phyloP scores from a whole-genome alignment of 495 filamentous ascomycete genomes.

The Xeromyces bisporus region DNA sequence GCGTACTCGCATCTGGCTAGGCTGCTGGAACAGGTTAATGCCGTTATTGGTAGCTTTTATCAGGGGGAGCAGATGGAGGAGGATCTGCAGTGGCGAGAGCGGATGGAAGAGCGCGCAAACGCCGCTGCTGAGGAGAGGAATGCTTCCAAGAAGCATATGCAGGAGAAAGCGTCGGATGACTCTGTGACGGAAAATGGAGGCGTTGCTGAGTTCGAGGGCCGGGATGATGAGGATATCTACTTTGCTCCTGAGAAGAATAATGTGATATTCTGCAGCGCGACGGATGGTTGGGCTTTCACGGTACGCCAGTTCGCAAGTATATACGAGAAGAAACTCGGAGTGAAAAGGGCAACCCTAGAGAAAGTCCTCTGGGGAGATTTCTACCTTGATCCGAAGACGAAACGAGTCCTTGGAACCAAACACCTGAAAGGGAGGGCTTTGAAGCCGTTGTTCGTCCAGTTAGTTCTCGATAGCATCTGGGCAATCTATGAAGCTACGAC shows the following conservation, averaged over 20 bases:
- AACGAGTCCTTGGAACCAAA: conserved; percentile 74
- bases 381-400: conserved; percentile 94
- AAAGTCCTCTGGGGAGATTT: conserved; percentile 96
- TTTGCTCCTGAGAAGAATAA: conserved; percentile 98
- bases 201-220: conserved; percentile 59
- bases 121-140: conserved; percentile 26
- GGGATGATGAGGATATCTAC: conserved; percentile 93
- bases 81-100: conserved; percentile 88
- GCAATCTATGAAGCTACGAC: conserved; percentile 87
- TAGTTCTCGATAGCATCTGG: conserved; percentile 94
- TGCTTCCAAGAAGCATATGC: conserved; percentile 18
- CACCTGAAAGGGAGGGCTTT: conserved; percentile 81
- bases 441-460: conserved; percentile 95
- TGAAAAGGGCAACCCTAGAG: conserved; percentile 79
- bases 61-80: conserved; percentile 98
- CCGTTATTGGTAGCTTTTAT: conserved; percentile 93
- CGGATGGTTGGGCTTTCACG: conserved; percentile 97
- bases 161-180: conserved; percentile 35
- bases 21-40: conserved; percentile 88
- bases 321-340: conserved; percentile 93
- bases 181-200: conserved; percentile 19
- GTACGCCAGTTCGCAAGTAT: conserved; percentile 82
- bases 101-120: conserved; percentile 70
- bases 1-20: conserved; percentile 83
- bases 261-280: conserved; percentile 93